Conservation (phyloP, 139 green algal species). For the Coccomyxa sp. region DNA sequence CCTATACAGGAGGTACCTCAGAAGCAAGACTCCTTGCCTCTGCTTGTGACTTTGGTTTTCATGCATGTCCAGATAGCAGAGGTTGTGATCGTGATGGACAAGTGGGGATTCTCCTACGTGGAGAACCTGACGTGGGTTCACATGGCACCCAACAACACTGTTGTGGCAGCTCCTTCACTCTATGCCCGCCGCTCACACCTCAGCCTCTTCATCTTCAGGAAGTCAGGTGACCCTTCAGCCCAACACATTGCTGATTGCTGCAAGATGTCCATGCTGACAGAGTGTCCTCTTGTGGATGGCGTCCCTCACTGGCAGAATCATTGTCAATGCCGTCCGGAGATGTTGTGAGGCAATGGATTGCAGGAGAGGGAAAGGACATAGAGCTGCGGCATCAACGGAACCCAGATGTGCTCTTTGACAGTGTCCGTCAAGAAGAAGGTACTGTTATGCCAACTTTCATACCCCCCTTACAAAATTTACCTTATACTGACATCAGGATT, state of each 20-base stretch:
- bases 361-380: conserved; percentile 71
- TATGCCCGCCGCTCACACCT: conserved; percentile 59
- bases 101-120: conserved; percentile 75
- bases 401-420: conserved; percentile 86
- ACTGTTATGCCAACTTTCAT: neutral
- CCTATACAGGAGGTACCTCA: too few relatives aligned
- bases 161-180: conserved; percentile 35
- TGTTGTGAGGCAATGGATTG: neutral
- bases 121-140: conserved; percentile 95
- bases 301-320: neutral
- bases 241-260: neutral
- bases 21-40: neutral
- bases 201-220: conserved; percentile 89
- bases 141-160: conserved; percentile 60
- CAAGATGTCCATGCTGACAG: neutral
- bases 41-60: neutral
- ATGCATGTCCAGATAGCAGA: conserved; percentile 5
- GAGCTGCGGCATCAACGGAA: conserved; percentile 90
- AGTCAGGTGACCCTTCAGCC: conserved; percentile 38
- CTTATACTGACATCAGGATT: neutral
- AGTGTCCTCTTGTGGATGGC: neutral
- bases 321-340: neutral
- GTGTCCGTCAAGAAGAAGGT: conserved; percentile 28
- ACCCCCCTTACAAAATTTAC: neutral
- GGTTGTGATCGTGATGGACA: conserved; percentile 38